phyloP scores from a whole-genome alignment of 495 filamentous ascomycete genomes.

The Hypoxylon intermedium region DNA sequence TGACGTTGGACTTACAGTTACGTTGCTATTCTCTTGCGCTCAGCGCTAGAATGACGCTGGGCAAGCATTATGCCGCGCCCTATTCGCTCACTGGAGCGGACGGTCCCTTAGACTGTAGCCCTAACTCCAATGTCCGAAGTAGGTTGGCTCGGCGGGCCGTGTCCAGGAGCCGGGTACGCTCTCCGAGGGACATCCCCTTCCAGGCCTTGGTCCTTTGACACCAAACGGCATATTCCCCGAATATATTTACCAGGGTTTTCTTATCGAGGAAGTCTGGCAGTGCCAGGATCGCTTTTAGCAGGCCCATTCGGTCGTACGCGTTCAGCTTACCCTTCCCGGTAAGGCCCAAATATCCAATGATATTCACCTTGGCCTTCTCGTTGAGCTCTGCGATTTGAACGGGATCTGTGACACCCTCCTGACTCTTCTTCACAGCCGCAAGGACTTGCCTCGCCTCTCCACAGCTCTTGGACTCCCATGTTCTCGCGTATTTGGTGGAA shows the following conservation, averaged over 20 bases:
- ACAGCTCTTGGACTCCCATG: not conserved
- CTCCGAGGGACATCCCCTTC: not conserved
- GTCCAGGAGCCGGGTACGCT: not conserved
- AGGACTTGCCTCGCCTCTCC: not conserved
- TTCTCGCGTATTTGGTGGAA: not conserved
- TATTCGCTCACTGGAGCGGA: too few relatives aligned
- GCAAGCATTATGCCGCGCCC: too few relatives aligned
- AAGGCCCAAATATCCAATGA: slow-evolving; percentile 15
- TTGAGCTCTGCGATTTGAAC: slow-evolving; percentile 1
- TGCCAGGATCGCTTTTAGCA: slow-evolving; percentile 24
- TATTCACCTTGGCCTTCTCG: slow-evolving; percentile 3
- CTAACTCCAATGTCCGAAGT: not conserved
- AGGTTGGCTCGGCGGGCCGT: slow-evolving; percentile 4
- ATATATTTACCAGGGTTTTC: not conserved
- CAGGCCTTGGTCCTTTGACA: not conserved
- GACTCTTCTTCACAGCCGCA: slow-evolving; percentile 1
- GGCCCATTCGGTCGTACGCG: not conserved
- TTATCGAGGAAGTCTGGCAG: slow-evolving; percentile 9
- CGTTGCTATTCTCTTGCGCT: too few relatives aligned
- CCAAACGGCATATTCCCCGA: slow-evolving; percentile 8
- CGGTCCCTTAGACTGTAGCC: not conserved
- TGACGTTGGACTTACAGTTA: too few relatives aligned
- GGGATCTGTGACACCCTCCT: not conserved
- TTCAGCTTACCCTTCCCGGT: not conserved
- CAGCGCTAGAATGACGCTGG: too few relatives aligned